phyloP scores from a whole-genome alignment of 2,329 filamentous ascomycete genomes.

The Trichocomaceae sp. region DNA sequence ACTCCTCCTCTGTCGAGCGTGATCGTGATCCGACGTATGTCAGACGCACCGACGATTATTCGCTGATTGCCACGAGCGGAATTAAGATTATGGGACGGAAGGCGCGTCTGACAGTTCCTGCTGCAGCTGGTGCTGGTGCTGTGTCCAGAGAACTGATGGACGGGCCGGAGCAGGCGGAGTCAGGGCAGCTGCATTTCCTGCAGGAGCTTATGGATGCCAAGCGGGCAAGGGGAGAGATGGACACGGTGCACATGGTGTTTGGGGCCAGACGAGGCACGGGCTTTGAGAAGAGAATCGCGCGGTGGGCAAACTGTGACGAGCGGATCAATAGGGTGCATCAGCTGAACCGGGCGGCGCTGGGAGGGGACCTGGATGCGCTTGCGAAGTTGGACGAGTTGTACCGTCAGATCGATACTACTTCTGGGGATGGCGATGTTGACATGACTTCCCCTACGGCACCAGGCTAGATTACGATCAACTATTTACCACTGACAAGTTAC shows the following conservation, averaged over 20 bases:
- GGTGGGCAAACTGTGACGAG: constrained; percentile 34
- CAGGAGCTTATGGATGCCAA: constrained; percentile 62
- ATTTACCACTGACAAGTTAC: no score
- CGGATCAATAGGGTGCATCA: constrained; percentile 31
- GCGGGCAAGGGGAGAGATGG: constrained; percentile 56
- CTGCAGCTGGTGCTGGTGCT: not conserved
- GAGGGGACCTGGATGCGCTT: constrained; percentile 33
- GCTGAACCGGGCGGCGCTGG: constrained; percentile 30
- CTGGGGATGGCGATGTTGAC: not conserved
- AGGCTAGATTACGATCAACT: no score
- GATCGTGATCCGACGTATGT: constrained; percentile 44
- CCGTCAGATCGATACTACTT: constrained; percentile 19
- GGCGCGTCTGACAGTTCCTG: constrained; percentile 49
- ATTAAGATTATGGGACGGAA: constrained; percentile 64
- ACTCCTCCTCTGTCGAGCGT: not conserved
- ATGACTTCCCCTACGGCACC: not conserved
- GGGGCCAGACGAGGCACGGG: constrained; percentile 34
- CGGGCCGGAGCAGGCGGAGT: not conserved
- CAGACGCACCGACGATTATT: constrained; percentile 46
- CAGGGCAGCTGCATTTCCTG: constrained; percentile 47
- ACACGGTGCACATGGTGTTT: constrained; percentile 57
- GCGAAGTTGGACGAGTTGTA: constrained; percentile 33
- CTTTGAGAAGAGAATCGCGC: constrained; percentile 27
- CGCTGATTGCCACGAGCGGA: constrained; percentile 65
- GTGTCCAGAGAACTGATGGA: not conserved